phyloP scores from a whole-genome alignment of 106 monocot genomes.

The Dendrobium catenatum region DNA sequence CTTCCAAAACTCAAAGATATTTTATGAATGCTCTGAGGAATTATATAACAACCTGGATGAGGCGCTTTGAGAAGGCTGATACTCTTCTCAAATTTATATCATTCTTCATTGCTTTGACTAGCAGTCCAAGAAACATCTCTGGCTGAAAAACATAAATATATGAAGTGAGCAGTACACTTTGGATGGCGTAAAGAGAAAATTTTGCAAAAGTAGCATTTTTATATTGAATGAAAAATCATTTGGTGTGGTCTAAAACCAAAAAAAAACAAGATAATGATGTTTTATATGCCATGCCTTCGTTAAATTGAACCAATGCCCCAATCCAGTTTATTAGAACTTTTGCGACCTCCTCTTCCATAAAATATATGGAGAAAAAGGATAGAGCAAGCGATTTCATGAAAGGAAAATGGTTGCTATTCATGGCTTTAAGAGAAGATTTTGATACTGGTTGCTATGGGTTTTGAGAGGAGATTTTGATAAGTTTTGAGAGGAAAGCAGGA shows the following conservation, averaged over 20 bases:
- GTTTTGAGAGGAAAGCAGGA: too few species aligned
- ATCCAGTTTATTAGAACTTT: too few species aligned
- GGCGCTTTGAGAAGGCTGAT: slow-evolving; percentile 76
- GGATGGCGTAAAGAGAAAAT: background rate
- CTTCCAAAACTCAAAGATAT: background rate
- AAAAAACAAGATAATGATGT: background rate
- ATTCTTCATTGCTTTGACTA: slow-evolving; percentile 89
- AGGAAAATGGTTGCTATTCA: too few species aligned
- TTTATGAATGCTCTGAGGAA: background rate
- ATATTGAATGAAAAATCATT: background rate
- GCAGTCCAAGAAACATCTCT: slow-evolving; percentile 89
- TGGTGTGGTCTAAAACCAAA: background rate
- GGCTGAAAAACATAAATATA: slow-evolving; percentile 38
- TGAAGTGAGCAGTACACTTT: background rate
- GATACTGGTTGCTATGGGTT: too few species aligned
- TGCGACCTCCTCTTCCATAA: too few species aligned
- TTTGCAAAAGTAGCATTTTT: background rate
- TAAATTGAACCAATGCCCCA: too few species aligned
- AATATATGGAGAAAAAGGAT: too few species aligned
- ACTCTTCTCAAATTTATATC: slow-evolving; percentile 83
- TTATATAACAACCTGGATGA: slow-evolving; percentile 56
- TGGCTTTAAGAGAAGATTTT: too few species aligned
- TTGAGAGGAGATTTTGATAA: too few species aligned
- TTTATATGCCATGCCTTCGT: too few species aligned
- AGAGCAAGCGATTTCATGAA: too few species aligned